A percentile compares a stretch with the other conserved stretches of the same genome.
Conservation (phyloP, 352 stramenopile species). For the Pythium vanterpoolii region DNA sequence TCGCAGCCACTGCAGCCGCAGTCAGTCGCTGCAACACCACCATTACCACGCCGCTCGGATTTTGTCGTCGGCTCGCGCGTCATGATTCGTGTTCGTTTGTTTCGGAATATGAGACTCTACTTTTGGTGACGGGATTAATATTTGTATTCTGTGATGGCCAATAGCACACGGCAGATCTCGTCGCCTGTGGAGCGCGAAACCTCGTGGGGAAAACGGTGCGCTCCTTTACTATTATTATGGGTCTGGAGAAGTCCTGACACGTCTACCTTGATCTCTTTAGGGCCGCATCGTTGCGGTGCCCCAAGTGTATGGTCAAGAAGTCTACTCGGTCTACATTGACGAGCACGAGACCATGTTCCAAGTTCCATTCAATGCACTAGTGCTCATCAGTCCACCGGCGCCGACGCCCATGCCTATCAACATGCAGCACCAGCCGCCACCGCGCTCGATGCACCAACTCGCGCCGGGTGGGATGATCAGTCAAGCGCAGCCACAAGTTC, state of each 20-base stretch:
- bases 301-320: slow-evolving; percentile 74
- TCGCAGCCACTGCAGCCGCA: slow-evolving; percentile 9
- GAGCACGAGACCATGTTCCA: slow-evolving; percentile 80
- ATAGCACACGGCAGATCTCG: slow-evolving; percentile 67
- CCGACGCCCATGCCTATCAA: slow-evolving; percentile 30
- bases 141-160: not conserved
- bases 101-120: not conserved
- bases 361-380: slow-evolving; percentile 75
- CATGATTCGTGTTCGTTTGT: slow-evolving; percentile 54
- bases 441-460: slow-evolving; percentile 34
- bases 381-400: slow-evolving; percentile 37
- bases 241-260: too few relatives aligned
- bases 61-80: slow-evolving; percentile 63
- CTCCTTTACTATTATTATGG: too few relatives aligned
- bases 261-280: slow-evolving; percentile 12
- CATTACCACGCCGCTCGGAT: slow-evolving; percentile 44
- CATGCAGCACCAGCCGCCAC: slow-evolving; percentile 39
- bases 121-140: not conserved
- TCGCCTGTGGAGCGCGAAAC: slow-evolving; percentile 72
- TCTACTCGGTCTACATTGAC: slow-evolving; percentile 83
- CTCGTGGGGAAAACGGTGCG: slow-evolving; percentile 64
- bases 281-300: slow-evolving; percentile 69
- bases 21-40: slow-evolving; percentile 9
- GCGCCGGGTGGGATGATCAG: slow-evolving; percentile 26
- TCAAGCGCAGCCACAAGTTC: slow-evolving; percentile 1